A percentile compares a stretch with the other conserved stretches of the same genome.
phyloP scores from a whole-genome alignment of 768 basidiomycete genomes.

The Rhizopogon salebrosus region DNA sequence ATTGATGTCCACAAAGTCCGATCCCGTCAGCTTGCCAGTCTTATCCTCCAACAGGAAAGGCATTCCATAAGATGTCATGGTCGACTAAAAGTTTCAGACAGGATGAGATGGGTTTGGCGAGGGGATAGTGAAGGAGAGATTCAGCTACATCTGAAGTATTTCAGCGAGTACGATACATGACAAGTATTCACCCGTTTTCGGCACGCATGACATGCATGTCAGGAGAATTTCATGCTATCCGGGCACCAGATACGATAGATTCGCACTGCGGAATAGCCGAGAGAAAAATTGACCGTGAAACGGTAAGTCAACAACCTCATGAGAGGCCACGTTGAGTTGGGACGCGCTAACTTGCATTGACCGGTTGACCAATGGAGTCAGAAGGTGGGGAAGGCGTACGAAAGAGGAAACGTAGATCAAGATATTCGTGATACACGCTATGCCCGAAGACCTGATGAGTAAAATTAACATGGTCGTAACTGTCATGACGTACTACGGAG shows the following conservation, averaged over 20 bases:
- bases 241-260: conserved; percentile 14
- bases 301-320: conserved; percentile 3
- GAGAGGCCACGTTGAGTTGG: conserved; percentile 12
- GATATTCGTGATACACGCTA: conserved; percentile 8
- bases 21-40: conserved; percentile 45
- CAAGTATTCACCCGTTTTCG: conserved; percentile 17
- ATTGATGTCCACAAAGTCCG: conserved; percentile 60
- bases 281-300: conserved; percentile 7
- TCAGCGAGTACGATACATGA: conserved; percentile 11
- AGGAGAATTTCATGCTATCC: conserved; percentile 13
- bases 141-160: conserved; percentile 15
- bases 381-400: conserved; percentile 3
- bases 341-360: conserved; percentile 7
- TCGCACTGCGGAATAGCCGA: conserved; percentile 16
- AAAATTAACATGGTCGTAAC: conserved; percentile 8
- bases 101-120: neutral
- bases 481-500: conserved; percentile 25
- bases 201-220: conserved; percentile 13
- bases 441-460: conserved; percentile 7
- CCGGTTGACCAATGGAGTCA: conserved; percentile 10
- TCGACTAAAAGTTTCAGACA: conserved; percentile 11
- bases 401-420: conserved; percentile 15
- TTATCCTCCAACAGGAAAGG: conserved; percentile 64
- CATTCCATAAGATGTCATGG: conserved; percentile 46
- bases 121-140: conserved; percentile 2